Base-by-base conservation (phyloP, 2,329 filamentous ascomycete species). In the Talaromyces sp. region DNA sequence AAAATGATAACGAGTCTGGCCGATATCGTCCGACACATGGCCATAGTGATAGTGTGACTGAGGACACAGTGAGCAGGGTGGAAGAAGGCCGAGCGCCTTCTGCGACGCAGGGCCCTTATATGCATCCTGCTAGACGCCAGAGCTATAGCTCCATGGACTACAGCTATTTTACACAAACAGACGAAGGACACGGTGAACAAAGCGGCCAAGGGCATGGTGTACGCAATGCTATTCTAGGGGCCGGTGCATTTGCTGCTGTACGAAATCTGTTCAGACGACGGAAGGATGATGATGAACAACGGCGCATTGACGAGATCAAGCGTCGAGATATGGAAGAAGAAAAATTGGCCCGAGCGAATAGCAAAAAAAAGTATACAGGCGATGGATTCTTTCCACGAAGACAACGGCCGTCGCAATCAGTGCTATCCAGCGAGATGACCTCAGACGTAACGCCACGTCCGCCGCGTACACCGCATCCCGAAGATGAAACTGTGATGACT, bases 291-390 rank as follows among this genome's bases (percentile, higher is more conserved):
- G 79, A 84, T 73, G 83, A 89, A 74, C 79, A 86, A 69, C 84
- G 87, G 62, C 85, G 87, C 25, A 85, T 90, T 5, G 85, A 84
- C 60, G 81, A 81, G 52, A 75, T 84, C 65, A 80, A 80, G 62
- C 79, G 77, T 67, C 82, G 82, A 67, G 83, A 84, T 66, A 74
- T 80, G 27, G 84, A 84, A 68, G 78, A 86, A 57, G 85, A 87
- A 70, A 79, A 80, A 27, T 70, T 85, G 33, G 80, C 81, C 57
- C 80, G 85, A 70, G 78, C 78, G 62, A 82, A 84, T 66, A 86
- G 85, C 41, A 84, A 84, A 37, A 82, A 84, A n/a, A 86, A 87
- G 70, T 92, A 86, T 67, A 92, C 90, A 2, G 90, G 87, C 33
- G 90, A 93, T 73, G 89, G 89, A 2, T 73, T 71, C 58, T 74